Conservation (phyloP, 495 filamentous ascomycete genomes). For the Friedmanniomyces endolithicus region DNA sequence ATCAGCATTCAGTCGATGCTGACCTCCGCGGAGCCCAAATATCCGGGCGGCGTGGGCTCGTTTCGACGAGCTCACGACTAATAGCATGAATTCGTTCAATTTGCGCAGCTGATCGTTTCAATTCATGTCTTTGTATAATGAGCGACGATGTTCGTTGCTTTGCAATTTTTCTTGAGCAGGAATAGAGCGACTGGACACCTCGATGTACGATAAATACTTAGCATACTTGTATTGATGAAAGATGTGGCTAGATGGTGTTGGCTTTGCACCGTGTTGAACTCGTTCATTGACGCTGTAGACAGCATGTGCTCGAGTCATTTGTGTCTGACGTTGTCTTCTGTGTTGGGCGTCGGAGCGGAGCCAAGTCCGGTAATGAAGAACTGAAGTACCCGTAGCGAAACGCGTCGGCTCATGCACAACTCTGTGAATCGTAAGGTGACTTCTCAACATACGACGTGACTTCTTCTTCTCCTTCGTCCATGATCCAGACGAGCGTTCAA, state of each 20-base stretch:
- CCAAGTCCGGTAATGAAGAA: neutral
- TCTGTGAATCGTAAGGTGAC: neutral
- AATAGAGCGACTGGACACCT: neutral
- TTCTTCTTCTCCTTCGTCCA: neutral
- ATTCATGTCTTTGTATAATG: constrained; percentile 5
- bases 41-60: neutral
- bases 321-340: no score
- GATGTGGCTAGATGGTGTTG: neutral
- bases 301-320: no score
- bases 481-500: neutral
- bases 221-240: neutral
- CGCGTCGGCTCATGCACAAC: neutral
- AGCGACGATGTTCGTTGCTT: neutral
- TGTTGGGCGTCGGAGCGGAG: neutral
- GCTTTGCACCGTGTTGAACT: no score
- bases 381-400: no score
- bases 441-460: neutral
- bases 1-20: constrained; percentile 20
- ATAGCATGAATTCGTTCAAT: neutral
- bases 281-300: no score
- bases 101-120: neutral
- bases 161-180: neutral
- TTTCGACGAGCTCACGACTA: neutral
- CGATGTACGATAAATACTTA: neutral
- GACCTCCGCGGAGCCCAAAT: constrained; percentile 8